phyloP scores from a whole-genome alignment of 2,329 filamentous ascomycete genomes.

The Ceratocystis colombiana region DNA sequence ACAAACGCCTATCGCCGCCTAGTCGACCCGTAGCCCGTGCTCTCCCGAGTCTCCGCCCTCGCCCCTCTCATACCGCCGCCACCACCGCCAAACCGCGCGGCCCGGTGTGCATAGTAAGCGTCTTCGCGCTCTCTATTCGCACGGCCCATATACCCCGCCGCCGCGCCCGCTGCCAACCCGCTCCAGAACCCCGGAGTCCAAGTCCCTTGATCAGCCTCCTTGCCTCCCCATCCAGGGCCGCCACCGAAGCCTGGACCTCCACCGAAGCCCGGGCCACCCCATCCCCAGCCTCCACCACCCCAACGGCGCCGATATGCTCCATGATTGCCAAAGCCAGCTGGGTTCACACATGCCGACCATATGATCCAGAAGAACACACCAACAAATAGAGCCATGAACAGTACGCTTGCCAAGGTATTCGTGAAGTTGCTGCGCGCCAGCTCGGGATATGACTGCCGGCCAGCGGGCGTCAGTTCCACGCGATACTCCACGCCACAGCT shows the following conservation, averaged over 20 bases:
- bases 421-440: constrained; percentile 33
- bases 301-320: neutral
- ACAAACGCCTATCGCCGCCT: constrained; percentile 35
- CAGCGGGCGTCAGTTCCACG: constrained; percentile 64
- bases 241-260: constrained; percentile 32
- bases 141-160: constrained; percentile 56
- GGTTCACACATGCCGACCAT: constrained; percentile 41
- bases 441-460: constrained; percentile 59
- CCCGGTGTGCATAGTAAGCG: constrained; percentile 9
- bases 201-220: constrained; percentile 34
- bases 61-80: neutral
- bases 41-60: constrained; percentile 36
- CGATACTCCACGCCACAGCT: constrained; percentile 90
- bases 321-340: constrained; percentile 31
- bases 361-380: constrained; percentile 52
- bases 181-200: constrained; percentile 70
- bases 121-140: constrained; percentile 33
- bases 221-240: constrained; percentile 30
- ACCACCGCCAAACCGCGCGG: neutral
- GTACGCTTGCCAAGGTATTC: constrained; percentile 32
- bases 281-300: constrained; percentile 30
- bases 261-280: constrained; percentile 26
- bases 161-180: constrained; percentile 56
- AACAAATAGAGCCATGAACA: constrained; percentile 56
- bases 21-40: constrained; percentile 64